These are phyloP conservation scores for Pseudozyma sp. DNA, from an alignment of 1,284 basidiomycete genomes.

Conservation along the genomic window DNA sequence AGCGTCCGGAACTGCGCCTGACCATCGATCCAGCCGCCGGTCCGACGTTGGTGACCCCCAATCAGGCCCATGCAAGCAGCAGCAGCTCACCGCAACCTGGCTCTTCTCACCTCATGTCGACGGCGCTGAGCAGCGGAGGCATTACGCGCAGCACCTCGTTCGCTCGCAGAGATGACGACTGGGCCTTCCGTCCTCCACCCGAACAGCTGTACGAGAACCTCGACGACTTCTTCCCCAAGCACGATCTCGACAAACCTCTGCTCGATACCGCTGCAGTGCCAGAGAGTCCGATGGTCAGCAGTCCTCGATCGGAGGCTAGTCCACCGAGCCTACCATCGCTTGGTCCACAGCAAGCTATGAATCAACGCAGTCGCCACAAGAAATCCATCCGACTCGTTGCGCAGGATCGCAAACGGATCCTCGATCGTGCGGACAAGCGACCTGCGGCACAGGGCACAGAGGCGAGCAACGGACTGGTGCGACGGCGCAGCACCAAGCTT, in stretches of 20 bases:
- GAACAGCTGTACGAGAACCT: slow-evolving; percentile 94
- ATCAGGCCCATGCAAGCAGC: not conserved
- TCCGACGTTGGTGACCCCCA: slow-evolving; percentile 23
- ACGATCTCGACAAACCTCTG: slow-evolving; percentile 95
- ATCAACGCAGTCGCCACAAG: slow-evolving; percentile 71
- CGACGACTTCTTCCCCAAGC: slow-evolving; percentile 94
- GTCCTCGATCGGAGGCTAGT: slow-evolving; percentile 42
- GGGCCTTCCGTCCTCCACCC: slow-evolving; percentile 83
- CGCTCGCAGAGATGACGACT: slow-evolving; percentile 63
- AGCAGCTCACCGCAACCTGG: slow-evolving; percentile 23
- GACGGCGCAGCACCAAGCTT: slow-evolving; percentile 90
- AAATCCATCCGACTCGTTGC: slow-evolving; percentile 94
- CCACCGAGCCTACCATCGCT: slow-evolving; percentile 7
- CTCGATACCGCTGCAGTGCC: slow-evolving; percentile 82
- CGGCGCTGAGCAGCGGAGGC: slow-evolving; percentile 34
- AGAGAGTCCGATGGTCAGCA: slow-evolving; percentile 72
- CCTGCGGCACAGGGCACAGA: slow-evolving; percentile 68
- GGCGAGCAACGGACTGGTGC: slow-evolving; percentile 72
- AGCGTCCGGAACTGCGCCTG: slow-evolving; percentile 58
- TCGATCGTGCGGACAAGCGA: slow-evolving; percentile 68
- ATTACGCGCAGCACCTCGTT: slow-evolving; percentile 59
- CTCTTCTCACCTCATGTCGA: slow-evolving; percentile 26
- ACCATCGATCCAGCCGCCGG: slow-evolving; percentile 53
- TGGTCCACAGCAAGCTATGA: slow-evolving; percentile 19
- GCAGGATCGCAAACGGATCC: slow-evolving; percentile 71